Base-by-base conservation (phyloP, 768 basidiomycete genomes). In the Fomitopsis serialis region DNA sequence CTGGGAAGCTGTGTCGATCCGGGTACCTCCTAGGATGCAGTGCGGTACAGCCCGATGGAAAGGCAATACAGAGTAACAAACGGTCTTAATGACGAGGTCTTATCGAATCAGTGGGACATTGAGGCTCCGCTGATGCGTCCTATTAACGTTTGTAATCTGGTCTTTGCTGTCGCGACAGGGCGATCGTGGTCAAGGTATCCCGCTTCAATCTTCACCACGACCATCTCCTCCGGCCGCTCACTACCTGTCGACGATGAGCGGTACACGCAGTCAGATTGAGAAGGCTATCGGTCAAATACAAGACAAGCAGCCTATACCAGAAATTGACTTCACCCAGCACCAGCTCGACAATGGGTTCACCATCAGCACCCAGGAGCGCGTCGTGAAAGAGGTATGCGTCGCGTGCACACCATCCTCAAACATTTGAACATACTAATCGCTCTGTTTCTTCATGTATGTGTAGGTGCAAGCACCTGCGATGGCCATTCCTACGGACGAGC, bases 381-480 rank as follows among this genome's bases (percentile, higher is more conserved):
- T 97, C 44, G 83, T 98, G 65, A 98, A 98, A 72, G 96, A 98
- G 74, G 94, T 96, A 61, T 61, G 84, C 61, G 42, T 57, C 43
- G 44, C 42, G 7, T 49, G 34, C 48, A 25, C 40, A 7, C 15
- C 21, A 5, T 17, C 7, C 21, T 42, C 17, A 17, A 10, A 23
- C 9, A 23, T 6, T 27, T 3, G 44, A 7, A 45, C 9, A 17
- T 15, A 19, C 15, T 40, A 7, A 40, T 6, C 6, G 37, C 37
- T 40, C 6, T 6, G 7, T 11, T 45, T 7, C 7, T 19, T 7
- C 24, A 5, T 27, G 44, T 8, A 11, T 49, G 49, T 52, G 2
- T 65, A 97, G 94, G 94, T 98, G 8, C 97, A 98, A 85, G 95
- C 97, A 23, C 96, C 97, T 23, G 95, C 97, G 46, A 95, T 96